Percentiles rank a stretch among this genome's conserved stretches.
phyloP scores from a whole-genome alignment of 2,329 filamentous ascomycete species.

The Trichoderma polysporum region DNA sequence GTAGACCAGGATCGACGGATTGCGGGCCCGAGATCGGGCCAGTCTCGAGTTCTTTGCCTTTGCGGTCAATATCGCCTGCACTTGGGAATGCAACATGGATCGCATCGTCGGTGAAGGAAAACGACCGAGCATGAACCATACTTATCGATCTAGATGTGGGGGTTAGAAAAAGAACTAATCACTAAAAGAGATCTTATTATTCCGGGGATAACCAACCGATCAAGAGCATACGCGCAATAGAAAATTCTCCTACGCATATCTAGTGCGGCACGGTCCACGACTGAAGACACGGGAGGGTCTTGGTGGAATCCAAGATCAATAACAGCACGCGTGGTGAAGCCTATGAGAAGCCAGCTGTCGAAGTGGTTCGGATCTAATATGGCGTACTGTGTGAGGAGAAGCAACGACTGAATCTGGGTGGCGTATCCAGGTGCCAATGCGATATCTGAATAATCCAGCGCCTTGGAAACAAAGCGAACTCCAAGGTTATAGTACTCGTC shows the following conservation, averaged over 20 bases:
- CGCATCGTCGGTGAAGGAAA: conserved; percentile 91
- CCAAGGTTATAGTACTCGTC: conserved; percentile 61
- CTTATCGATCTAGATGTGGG: conserved; percentile 67
- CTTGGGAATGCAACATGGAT: conserved; percentile 77
- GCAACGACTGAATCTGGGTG: conserved; percentile 80
- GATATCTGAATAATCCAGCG: conserved; percentile 74
- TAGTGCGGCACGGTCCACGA: conserved; percentile 66
- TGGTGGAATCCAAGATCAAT: conserved; percentile 92
- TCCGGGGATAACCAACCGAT: conserved; percentile 58
- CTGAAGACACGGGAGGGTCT: conserved; percentile 72
- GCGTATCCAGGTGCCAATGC: conserved; percentile 84
- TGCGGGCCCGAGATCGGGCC: conserved; percentile 46
- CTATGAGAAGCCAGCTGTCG: conserved; percentile 90
- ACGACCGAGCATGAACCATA: conserved; percentile 81
- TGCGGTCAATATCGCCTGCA: conserved; percentile 43
- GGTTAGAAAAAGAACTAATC: conserved; percentile 25
- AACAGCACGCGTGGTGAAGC: conserved; percentile 82
- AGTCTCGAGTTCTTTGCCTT: conserved; percentile 43
- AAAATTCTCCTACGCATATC: conserved; percentile 82
- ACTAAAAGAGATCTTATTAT: not conserved
- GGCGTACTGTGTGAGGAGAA: conserved; percentile 85
- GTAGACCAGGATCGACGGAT: conserved; percentile 67
- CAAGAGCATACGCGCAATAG: conserved; percentile 85
- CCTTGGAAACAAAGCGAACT: conserved; percentile 58
- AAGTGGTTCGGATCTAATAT: conserved; percentile 89